Base-by-base conservation (phyloP, 441 rosid species). In the Croton laevigatus region DNA sequence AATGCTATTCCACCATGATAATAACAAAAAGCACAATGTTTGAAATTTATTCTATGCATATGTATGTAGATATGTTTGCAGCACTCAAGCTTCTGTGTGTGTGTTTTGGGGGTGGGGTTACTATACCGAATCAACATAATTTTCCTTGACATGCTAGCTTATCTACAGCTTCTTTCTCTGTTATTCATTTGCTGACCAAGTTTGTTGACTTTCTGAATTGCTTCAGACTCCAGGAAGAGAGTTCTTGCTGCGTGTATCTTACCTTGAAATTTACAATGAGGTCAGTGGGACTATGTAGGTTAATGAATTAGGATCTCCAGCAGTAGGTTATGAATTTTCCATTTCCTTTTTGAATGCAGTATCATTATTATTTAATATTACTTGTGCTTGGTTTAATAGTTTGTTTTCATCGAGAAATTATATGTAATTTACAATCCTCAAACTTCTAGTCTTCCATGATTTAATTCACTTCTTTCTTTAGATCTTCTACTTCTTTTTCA, bases 211-310 rank as follows among this genome's bases (percentile, higher is more conserved):
- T 38, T 52, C 66, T 79, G 54, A n/a, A 67, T 71, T 73, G 45
- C 65, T 78, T 73, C 95, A 96, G 99, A 91, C 99, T 82, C 97
- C 99, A 45, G 98, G 99, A 83, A 83, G 98, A 75, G 99, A 96
- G 80, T 96, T 88, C 82, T 82, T 96, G 78, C 88, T 96, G 72
- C 98, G 99, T 7, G 98, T 96, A 72, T 96, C 99, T 59, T 96
- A 96, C 86, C 96, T 96, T 73, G 99, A 96, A 90, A 93, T 96
- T 72, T 93, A 96, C 85, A 96, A 96, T 68, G 98, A 96, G 99
- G 99, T 88, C 20, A 75, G 89, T 81, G 49, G 74, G 38, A 36
- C 62, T 42, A 52, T 62, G 54, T 8, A 53, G 12, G 12, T 59
- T 65, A n/a, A 27, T 46, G 20, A 46, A 62, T 42, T 62, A 13